Base-by-base conservation (phyloP, 2,329 filamentous ascomycete genomes). In the Apiospora hydei region DNA sequence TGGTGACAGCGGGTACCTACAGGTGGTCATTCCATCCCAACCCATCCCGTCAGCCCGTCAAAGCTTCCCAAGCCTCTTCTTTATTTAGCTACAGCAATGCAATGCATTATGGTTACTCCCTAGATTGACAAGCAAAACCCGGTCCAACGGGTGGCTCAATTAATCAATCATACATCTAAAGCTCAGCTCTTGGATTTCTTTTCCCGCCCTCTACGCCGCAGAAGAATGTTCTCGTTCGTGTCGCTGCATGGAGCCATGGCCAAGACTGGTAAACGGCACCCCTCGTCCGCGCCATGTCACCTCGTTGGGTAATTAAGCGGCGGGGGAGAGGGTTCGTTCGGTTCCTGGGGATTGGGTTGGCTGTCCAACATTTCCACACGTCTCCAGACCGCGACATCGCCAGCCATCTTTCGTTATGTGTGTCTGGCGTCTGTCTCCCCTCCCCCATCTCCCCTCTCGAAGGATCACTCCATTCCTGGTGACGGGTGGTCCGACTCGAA, bases 201-300 rank as follows among this genome's bases (percentile, higher is more conserved):
- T 10, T 49, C 21, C 16, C 26, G 34, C 34, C 34, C 5, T 8
- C 18, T 21, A 13, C 53, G 18, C 38, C 10, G 6, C 53, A 61
- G 51, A 53, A 26, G 24, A 26, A 11, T 16, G 21, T 18, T 16
- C 30, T n/a, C 53, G 30, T n/a, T 61, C 46, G 21, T 18, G 2
- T 34, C 26, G 53, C 53, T 38, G 30, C 16, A 64, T 64, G 30
- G 34, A 41, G 57, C 21, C 8, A n/a, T 64, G 18, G 57, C 57
- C 57, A 41, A 64, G 57, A 41, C 57, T 64, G 57, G 57, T 64
- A 64, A 64, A 64, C 57, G 57, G 57, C 57, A 64, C 18, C 21
- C n/a, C 21, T 5, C 57, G 21, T 64, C 57, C 57, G 57, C 34
- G 57, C 57, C 57, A 64, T 64, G 34, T 64, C 57, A 64, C 57